Evolutionary conservation across 305 asterid genomes (phyloP).

Genomic region (Fraxinus sp.): DNA sequence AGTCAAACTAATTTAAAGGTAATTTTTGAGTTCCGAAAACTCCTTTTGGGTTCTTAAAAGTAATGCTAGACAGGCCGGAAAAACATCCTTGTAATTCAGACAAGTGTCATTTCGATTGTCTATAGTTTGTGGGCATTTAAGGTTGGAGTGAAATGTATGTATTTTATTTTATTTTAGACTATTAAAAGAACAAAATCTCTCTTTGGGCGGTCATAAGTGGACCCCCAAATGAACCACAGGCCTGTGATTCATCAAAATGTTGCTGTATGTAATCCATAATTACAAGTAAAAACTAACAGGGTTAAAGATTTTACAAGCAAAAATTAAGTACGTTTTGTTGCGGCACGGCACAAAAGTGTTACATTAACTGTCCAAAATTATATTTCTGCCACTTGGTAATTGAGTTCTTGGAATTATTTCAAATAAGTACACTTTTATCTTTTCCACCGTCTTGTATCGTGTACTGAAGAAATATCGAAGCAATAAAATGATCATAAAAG

Average conservation of each 20-base stretch:
- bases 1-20: too few relatives aligned
- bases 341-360: not conserved
- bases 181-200: not conserved
- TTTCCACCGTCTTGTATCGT: not conserved
- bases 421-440: not conserved
- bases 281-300: not conserved
- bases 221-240: not conserved
- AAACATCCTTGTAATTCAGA: not conserved
- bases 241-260: not conserved
- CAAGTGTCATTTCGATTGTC: not conserved
- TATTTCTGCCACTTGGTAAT: not conserved
- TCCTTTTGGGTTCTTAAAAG: too few relatives aligned
- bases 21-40: too few relatives aligned
- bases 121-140: too few relatives aligned
- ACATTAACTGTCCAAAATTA: not conserved
- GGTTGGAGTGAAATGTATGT: not conserved
- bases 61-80: too few relatives aligned
- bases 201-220: not conserved
- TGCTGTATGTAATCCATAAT: not conserved
- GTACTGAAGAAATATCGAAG: not conserved
- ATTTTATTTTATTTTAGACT: not conserved
- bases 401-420: not conserved
- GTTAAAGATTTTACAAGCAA: not conserved
- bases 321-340: not conserved
- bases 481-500: not conserved